Evolutionary conservation across 345 rosid genomes (phyloP).

Genomic region (Brassica nigra): DNA sequence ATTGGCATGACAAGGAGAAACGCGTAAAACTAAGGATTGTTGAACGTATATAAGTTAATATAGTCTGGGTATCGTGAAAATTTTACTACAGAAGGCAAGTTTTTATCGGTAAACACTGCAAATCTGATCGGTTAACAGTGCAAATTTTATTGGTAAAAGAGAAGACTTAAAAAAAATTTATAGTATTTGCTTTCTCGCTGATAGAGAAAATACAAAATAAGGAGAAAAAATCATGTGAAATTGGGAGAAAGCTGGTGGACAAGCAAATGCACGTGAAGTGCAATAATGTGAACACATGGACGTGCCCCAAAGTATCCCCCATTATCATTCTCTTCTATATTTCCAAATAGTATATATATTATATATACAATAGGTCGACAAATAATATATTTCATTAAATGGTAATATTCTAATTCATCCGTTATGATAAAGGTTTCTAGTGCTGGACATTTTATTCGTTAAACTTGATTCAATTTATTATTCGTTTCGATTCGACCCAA

Average conservation of each 20-base stretch:
- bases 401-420: not conserved
- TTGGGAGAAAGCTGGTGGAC: slow-evolving; percentile 44
- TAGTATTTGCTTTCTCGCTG: slow-evolving; percentile 6
- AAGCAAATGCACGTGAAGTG: slow-evolving; percentile 46
- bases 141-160: too few relatives aligned
- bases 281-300: slow-evolving; percentile 44
- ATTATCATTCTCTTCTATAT: slow-evolving; percentile 31
- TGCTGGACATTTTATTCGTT: too few relatives aligned
- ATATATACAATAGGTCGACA: slow-evolving; percentile 1
- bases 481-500: too few relatives aligned
- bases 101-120: not conserved
- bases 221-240: slow-evolving; percentile 32
- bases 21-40: not conserved
- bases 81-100: not conserved
- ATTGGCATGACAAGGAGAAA: not conserved
- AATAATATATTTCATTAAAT: not conserved
- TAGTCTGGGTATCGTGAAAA: not conserved
- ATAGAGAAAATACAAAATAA: not conserved
- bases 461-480: too few relatives aligned
- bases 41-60: not conserved
- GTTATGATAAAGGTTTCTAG: not conserved
- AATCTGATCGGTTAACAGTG: too few relatives aligned
- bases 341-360: not conserved
- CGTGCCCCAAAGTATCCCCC: slow-evolving; percentile 39
- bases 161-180: not conserved